phyloP scores from a whole-genome alignment of 441 rosid species.

The Gossypium gossypioides region DNA sequence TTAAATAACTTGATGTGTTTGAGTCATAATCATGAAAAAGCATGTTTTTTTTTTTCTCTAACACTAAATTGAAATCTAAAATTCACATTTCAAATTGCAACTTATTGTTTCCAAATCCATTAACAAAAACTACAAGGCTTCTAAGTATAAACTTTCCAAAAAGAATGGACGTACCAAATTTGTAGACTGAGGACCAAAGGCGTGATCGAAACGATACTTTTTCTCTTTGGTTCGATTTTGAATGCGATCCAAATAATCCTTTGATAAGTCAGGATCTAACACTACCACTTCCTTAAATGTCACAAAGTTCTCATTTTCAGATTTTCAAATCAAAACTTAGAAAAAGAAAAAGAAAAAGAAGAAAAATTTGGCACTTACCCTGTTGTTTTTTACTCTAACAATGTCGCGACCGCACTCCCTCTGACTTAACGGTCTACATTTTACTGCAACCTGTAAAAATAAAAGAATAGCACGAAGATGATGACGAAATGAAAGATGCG shows the following conservation, averaged over 20 bases:
- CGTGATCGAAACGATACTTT: slow-evolving; percentile 67
- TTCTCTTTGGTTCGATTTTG: slow-evolving; percentile 79
- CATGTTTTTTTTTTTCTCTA: background rate
- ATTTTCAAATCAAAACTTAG: background rate
- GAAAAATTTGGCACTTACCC: slow-evolving; percentile 26
- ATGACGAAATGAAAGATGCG: background rate
- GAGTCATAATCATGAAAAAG: background rate
- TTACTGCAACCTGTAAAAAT: slow-evolving; percentile 62
- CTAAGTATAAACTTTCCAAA: background rate
- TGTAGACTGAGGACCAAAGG: slow-evolving; percentile 58
- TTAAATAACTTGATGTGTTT: background rate
- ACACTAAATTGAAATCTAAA: background rate
- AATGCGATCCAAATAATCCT: slow-evolving; percentile 70
- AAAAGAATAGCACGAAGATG: background rate
- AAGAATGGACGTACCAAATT: slow-evolving; percentile 39
- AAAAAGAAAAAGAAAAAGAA: background rate
- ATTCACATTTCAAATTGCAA: background rate
- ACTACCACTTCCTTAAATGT: slow-evolving; percentile 61
- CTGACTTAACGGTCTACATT: slow-evolving; percentile 60
- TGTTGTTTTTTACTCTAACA: slow-evolving; percentile 52
- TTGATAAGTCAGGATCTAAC: slow-evolving; percentile 69
- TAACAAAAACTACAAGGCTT: background rate
- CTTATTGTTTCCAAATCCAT: background rate
- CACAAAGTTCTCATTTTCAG: background rate
- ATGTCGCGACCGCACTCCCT: slow-evolving; percentile 64